A percentile compares a stretch with the other conserved stretches of the same genome.
Evolutionary conservation across 441 rosid genomes (phyloP).

Genomic region (Erodium chrysanthum): DNA sequence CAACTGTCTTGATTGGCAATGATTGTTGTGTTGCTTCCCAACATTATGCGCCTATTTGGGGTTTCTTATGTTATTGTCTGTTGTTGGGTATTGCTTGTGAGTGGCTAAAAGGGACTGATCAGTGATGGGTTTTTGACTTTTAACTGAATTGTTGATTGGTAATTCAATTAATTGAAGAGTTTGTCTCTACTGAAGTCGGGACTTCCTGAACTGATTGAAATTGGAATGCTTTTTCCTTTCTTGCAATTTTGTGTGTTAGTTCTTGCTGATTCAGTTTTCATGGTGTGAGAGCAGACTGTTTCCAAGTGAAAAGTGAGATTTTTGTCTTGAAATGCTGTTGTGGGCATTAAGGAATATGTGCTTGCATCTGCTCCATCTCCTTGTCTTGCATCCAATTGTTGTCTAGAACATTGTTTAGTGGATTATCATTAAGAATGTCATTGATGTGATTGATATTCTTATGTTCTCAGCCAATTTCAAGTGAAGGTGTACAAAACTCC

Average conservation of each 20-base stretch:
- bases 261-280: not conserved
- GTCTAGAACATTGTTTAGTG: not conserved
- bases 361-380: not conserved
- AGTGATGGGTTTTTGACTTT: not conserved
- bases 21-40: not conserved
- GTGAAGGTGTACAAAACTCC: not conserved
- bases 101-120: not conserved
- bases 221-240: not conserved
- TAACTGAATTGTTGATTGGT: not conserved
- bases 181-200: not conserved
- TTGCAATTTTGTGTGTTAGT: not conserved
- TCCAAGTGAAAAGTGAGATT: not conserved
- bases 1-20: slow-evolving; percentile 1
- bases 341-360: slow-evolving; percentile 1
- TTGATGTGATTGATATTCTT: slow-evolving; percentile 4
- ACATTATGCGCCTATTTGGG: not conserved
- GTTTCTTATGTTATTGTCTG: not conserved
- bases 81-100: not conserved
- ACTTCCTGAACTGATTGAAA: not conserved
- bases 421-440: not conserved
- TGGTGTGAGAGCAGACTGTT: not conserved
- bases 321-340: not conserved
- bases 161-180: not conserved
- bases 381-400: not conserved
- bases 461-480: not conserved